Percentiles rank a stretch among this genome's conserved stretches.
phyloP scores from a whole-genome alignment of 306 rosid genomes.

The Boehmeria nivea region DNA sequence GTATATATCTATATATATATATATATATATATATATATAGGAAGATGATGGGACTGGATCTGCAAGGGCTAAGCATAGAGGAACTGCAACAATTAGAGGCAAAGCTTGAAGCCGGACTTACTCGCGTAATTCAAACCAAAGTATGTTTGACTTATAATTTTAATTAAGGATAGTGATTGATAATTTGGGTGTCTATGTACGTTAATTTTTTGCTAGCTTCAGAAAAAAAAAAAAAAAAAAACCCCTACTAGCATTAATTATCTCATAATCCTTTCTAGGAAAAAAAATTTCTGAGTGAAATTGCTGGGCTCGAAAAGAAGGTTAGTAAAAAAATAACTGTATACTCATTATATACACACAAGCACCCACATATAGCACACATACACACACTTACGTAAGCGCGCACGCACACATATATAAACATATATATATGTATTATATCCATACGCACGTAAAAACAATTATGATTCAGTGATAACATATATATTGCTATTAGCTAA shows the following conservation, averaged over 20 bases:
- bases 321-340: slow-evolving; percentile 13
- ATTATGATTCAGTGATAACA: too few species aligned
- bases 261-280: slow-evolving; percentile 20
- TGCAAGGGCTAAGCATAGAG: slow-evolving; percentile 26
- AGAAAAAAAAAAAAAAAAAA: too few species aligned
- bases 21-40: slow-evolving; percentile 4
- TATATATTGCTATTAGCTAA: too few species aligned
- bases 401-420: too few species aligned
- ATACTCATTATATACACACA: too few species aligned
- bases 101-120: slow-evolving; percentile 27
- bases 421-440: too few species aligned
- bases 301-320: slow-evolving; percentile 27
- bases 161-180: neutral
- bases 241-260: too few species aligned
- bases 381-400: too few species aligned
- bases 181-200: neutral
- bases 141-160: neutral
- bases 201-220: neutral
- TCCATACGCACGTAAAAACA: too few species aligned
- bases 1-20: neutral
- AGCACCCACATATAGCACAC: too few species aligned
- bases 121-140: slow-evolving; percentile 31
- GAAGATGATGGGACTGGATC: slow-evolving; percentile 35
- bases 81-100: slow-evolving; percentile 31
- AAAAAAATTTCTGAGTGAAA: slow-evolving; percentile 16